Base-by-base conservation (phyloP, 495 filamentous ascomycete species). In the Penicillium bovifimosum region DNA sequence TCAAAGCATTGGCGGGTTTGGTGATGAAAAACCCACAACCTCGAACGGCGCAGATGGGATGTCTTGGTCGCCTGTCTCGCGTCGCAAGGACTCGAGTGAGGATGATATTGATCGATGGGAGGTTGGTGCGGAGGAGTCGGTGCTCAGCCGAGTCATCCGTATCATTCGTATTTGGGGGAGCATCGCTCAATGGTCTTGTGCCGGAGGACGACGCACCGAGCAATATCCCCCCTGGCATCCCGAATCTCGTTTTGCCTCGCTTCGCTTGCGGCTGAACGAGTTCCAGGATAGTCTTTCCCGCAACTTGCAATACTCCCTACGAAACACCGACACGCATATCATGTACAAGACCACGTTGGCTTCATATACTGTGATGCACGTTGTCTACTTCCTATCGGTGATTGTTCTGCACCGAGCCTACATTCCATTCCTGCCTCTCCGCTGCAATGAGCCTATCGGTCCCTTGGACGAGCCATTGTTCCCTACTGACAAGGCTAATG, bases 351-450 rank as follows among this genome's bases (percentile, higher is more conserved):
- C 69, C 50, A 87, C 81, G 2, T 82, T 87, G 13, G 86, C 86
- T 31, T 76, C 83, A 2, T 96, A 88, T 57, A 85, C 85, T 5
- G 76, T 90, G 17, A 76, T 93, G 67, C 90, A 96, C 59, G 84
- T 87, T 54, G 81, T 89, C 5, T 85, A 86, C 56, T 84, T 85
- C 29, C 72, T 95, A 6, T 91, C 86, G 52, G 75, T 81, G 32
- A 88, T 96, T 47, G 83, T 89, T 61, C 76, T 95, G 18, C 86
- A 93, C 65, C 79, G 88, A 52, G 84, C 90, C 59, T 91, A 88
- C 61, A 77, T 95, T 26, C 88, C 89, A 0, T 93, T 92, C 63
- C 77, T 96, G 13, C 86, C 90, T 7, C 66, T 91, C 16, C 81
- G 81, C 3, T 88, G 85, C 68, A 64, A 70, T 18, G 80, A 79